phyloP scores from a whole-genome alignment of 306 rosid genomes.

The Casuarina cunninghamiana region DNA sequence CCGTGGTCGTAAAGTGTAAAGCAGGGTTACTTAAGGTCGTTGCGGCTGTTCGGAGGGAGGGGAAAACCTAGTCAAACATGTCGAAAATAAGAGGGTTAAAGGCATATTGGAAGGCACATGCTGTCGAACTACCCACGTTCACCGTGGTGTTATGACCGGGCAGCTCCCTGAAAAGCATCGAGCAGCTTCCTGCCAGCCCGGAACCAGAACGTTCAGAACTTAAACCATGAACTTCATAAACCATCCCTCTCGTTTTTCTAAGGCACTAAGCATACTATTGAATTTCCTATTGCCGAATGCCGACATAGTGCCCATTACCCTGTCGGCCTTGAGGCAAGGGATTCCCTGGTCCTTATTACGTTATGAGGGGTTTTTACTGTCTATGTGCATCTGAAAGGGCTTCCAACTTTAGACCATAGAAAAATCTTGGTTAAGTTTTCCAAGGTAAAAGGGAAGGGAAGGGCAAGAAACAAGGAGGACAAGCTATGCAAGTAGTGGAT shows the following conservation, averaged over 20 bases:
- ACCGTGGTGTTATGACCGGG: constrained; percentile 6
- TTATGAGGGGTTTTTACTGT: constrained; percentile 5
- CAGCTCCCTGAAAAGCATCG: constrained; percentile 30
- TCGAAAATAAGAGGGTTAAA: no score
- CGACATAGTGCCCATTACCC: neutral
- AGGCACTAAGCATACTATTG: neutral
- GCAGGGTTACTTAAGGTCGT: no score
- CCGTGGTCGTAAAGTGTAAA: no score
- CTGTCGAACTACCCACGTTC: neutral
- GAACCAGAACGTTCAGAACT: neutral
- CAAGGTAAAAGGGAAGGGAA: constrained; percentile 29
- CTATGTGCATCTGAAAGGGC: constrained; percentile 26
- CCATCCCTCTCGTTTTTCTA: neutral
- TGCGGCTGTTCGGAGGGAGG: no score
- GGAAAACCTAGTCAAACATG: no score
- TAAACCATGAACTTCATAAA: neutral
- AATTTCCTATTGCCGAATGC: neutral
- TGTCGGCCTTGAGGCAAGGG: neutral
- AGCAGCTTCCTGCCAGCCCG: neutral
- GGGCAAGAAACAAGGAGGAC: constrained; percentile 49
- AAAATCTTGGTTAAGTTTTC: constrained; percentile 30
- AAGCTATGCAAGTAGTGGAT: constrained; percentile 37
- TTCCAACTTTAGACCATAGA: constrained; percentile 31
- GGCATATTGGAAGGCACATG: no score
- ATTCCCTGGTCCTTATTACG: constrained; percentile 15